Percentiles rank a stretch among this genome's conserved stretches.
Evolutionary conservation across 2,329 filamentous ascomycete genomes (phyloP).

Genomic region (Pyrenophora graminea): DNA sequence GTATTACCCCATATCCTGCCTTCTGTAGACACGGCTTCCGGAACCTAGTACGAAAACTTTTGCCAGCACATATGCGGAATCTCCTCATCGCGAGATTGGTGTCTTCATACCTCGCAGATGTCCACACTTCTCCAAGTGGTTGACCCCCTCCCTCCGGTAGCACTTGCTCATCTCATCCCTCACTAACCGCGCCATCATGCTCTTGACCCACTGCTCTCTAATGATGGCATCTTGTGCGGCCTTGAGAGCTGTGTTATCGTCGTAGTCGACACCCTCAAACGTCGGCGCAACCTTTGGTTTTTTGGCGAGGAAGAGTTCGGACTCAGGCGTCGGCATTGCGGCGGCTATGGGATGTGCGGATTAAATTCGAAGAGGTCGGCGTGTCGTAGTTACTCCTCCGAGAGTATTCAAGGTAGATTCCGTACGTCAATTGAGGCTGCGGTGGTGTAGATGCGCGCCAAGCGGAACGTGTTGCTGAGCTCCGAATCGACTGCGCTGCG

Average conservation of each 20-base stretch:
- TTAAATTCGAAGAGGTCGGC: neutral
- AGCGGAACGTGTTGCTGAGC: conserved; percentile 16
- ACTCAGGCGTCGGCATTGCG: conserved; percentile 81
- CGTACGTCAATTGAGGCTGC: conserved; percentile 21
- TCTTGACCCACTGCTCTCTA: conserved; percentile 84
- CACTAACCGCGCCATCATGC: conserved; percentile 85
- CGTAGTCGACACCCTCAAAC: conserved; percentile 85
- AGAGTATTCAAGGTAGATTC: neutral
- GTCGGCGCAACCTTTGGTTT: conserved; percentile 82
- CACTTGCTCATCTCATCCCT: conserved; percentile 84
- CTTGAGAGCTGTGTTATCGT: conserved; percentile 80
- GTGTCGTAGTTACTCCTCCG: neutral
- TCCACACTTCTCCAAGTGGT: conserved; percentile 87
- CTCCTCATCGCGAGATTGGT: too few relatives aligned
- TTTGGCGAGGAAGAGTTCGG: conserved; percentile 77
- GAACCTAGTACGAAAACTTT: too few relatives aligned
- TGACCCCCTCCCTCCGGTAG: conserved; percentile 81
- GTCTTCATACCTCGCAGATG: conserved; percentile 68
- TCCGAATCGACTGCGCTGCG: conserved; percentile 16
- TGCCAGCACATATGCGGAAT: too few relatives aligned
- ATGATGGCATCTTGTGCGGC: conserved; percentile 81
- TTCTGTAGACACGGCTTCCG: too few relatives aligned
- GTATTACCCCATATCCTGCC: too few relatives aligned
- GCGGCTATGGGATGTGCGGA: conserved; percentile 13
- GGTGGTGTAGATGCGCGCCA: conserved; percentile 9